Conservation (phyloP, 805 yeast species). For the Kodamaea neixiangensis region DNA sequence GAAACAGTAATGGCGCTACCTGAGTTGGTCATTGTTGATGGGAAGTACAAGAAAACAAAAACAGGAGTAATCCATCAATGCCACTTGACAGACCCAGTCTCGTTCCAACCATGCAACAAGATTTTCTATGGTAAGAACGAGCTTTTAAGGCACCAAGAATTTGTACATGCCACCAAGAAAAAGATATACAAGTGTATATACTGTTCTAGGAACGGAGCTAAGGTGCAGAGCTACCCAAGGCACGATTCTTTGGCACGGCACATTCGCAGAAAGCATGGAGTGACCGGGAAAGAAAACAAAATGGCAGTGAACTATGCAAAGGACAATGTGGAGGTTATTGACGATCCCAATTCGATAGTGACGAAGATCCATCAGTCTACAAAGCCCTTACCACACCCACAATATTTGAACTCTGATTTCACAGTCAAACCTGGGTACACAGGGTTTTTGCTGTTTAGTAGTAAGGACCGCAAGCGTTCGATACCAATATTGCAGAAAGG, state of each 20-base stretch:
- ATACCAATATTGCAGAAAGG: slow-evolving; percentile 5
- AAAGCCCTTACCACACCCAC: slow-evolving; percentile 33
- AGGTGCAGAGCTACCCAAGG: slow-evolving; percentile 44
- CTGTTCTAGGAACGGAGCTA: slow-evolving; percentile 35
- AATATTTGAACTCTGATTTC: slow-evolving; percentile 31
- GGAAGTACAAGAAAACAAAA: slow-evolving; percentile 17
- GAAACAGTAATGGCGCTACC: slow-evolving; percentile 11
- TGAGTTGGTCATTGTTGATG: slow-evolving; percentile 13
- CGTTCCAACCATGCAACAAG: slow-evolving; percentile 35
- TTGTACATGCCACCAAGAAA: slow-evolving; percentile 47
- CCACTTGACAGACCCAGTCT: slow-evolving; percentile 36
- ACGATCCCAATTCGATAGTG: slow-evolving; percentile 24
- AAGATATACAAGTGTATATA: slow-evolving; percentile 43
- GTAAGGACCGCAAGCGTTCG: slow-evolving; percentile 6
- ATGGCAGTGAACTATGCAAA: slow-evolving; percentile 47
- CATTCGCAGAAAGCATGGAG: slow-evolving; percentile 44
- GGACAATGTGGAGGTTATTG: slow-evolving; percentile 41
- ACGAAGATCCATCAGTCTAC: slow-evolving; percentile 14
- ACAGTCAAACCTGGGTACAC: slow-evolving; percentile 31
- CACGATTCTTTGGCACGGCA: slow-evolving; percentile 48
- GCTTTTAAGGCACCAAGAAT: slow-evolving; percentile 45
- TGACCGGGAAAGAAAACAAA: slow-evolving; percentile 46
- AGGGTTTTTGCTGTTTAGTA: slow-evolving; percentile 32
- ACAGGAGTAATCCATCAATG: slow-evolving; percentile 44
- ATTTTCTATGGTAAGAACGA: slow-evolving; percentile 47